Conservation (phyloP, 2,329 filamentous ascomycete species). For the Mycocentrospora acerina region DNA sequence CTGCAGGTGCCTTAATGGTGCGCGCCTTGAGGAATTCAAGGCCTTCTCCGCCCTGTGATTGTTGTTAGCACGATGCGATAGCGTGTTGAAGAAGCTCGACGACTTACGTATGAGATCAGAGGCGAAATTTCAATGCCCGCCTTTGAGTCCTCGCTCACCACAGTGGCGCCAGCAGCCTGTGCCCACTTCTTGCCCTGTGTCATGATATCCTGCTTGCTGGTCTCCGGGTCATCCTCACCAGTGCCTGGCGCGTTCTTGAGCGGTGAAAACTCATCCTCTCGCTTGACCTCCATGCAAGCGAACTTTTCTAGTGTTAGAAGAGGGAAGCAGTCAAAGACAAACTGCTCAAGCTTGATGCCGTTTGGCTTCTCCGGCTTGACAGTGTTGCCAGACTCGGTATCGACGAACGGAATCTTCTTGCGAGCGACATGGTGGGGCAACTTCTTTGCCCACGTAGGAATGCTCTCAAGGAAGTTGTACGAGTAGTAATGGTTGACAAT, state of each 20-base stretch:
- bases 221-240: conserved; percentile 91
- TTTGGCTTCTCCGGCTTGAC: conserved; percentile 94
- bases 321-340: conserved; percentile 98
- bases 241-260: conserved; percentile 85
- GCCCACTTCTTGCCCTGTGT: conserved; percentile 85
- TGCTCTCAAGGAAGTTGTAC: conserved; percentile 85
- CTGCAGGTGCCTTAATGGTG: conserved; percentile 63
- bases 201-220: conserved; percentile 88
- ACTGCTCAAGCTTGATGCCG: conserved; percentile 98
- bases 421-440: conserved; percentile 93
- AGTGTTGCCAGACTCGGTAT: conserved; percentile 73
- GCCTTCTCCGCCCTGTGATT: conserved; percentile 60
- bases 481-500: conserved; percentile 99
- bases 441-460: conserved; percentile 80
- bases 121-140: conserved; percentile 87
- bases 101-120: conserved; percentile 89
- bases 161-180: conserved; percentile 72
- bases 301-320: conserved; percentile 84
- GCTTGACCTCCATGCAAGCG: conserved; percentile 91
- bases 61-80: conserved; percentile 2
- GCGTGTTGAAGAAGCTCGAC: background rate
- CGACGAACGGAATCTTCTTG: conserved; percentile 94
- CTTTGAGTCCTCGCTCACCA: conserved; percentile 60
- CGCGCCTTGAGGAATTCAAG: conserved; percentile 61
- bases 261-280: conserved; percentile 97